These are phyloP conservation scores for Ormosia emarginata DNA, from an alignment of 306 rosid genomes.

Conservation along the genomic window DNA sequence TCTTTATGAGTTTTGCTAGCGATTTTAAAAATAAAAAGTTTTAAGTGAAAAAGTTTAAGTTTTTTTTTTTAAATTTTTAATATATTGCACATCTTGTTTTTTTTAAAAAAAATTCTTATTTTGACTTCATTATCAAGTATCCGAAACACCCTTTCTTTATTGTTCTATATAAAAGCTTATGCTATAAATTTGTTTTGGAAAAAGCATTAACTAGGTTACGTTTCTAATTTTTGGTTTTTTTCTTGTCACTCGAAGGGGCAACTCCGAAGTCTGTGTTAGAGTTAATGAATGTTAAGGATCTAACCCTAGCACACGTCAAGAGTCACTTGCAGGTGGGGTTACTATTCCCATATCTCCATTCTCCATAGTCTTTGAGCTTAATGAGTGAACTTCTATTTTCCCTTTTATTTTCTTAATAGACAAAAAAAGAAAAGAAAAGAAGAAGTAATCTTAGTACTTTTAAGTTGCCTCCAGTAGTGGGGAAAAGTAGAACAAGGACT, in stretches of 20 bases:
- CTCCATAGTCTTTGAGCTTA: constrained; percentile 24
- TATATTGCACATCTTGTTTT: too few species aligned
- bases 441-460: neutral
- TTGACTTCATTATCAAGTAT: too few species aligned
- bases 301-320: constrained; percentile 99
- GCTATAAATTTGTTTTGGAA: neutral
- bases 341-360: constrained; percentile 28
- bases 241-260: constrained; percentile 59
- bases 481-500: constrained; percentile 51
- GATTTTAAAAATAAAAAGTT: neutral
- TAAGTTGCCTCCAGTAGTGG: constrained; percentile 42
- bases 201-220: neutral
- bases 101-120: too few species aligned
- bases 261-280: constrained; percentile 97
- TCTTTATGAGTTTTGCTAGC: neutral
- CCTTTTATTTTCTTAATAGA: neutral
- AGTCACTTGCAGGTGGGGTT: constrained; percentile 95
- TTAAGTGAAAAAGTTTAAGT: too few species aligned
- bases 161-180: neutral
- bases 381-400: constrained; percentile 24
- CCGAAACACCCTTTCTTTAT: too few species aligned
- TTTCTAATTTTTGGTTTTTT: constrained; percentile 19
- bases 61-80: too few species aligned
- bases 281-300: constrained; percentile 98
- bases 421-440: neutral